Base-by-base conservation (phyloP, 108 stramenopile genomes). In the Skeletonema marinoi region DNA sequence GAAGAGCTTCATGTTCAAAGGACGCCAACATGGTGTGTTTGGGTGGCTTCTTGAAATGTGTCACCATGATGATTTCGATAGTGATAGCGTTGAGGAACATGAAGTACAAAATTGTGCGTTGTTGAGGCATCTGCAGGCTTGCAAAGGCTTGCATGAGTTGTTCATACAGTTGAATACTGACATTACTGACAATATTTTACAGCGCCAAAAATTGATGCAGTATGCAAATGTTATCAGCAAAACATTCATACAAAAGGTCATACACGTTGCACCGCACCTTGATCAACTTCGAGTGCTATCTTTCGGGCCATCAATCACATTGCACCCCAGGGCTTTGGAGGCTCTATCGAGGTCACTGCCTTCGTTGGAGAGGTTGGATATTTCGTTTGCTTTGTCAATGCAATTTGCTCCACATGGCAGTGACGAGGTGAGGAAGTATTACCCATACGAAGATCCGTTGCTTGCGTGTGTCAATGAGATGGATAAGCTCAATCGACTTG, bases 251-350 rank as follows among this genome's bases (percentile, higher is more conserved):
- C 35, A 38, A 21, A 46, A 74, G 29, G 2, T 66, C 12, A 32
- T 36, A 6, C 11, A 66, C 39, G 66, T 66, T 25, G 66, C 42
- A 44, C 54, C 65, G 30, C 29, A 39, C 0, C 31, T 66, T 14
- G 48, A 32, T 36, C 41, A 74, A 32, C 29, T 74, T 8, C 65
- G 61, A 66, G 73, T 74, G 6, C 14, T 74, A 39, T 74, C 73
- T 13, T 74, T 74, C 35, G 73, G 73, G 13, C 48, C 38, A 19
- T 42, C 46, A 11, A 58, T 66, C n/a, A 66, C 29, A n/a, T 29
- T 74, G 31, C 19, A 64, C 6, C 73, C 65, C 2, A 25, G 41
- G 19, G 50, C 65, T 14, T 66, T 66, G 25, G 44, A 39, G 0
- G 51, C 65, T 17, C 66, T 74, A 66, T 30, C 65, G 54, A 30